A percentile compares a stretch with the other conserved stretches of the same genome.
Conservation (phyloP, 2,329 filamentous ascomycete genomes). For the Eutypa lata region DNA sequence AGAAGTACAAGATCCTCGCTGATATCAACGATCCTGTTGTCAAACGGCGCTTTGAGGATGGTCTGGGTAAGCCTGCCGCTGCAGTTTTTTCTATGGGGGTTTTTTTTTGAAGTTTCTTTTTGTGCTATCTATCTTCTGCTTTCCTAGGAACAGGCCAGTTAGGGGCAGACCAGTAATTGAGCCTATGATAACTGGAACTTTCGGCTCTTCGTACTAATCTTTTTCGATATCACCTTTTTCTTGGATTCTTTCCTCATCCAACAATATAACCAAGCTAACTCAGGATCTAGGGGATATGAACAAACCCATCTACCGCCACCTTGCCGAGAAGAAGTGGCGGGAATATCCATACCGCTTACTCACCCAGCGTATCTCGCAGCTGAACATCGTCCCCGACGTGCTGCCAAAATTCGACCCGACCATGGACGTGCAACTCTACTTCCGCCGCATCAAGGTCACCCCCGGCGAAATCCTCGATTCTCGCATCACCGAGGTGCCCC, state of each 20-base stretch:
- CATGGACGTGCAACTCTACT: conserved; percentile 78
- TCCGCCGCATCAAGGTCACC: conserved; percentile 65
- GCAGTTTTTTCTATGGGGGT: conserved; percentile 6
- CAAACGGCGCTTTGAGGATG: conserved; percentile 92
- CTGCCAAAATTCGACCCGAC: conserved; percentile 75
- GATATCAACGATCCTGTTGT: conserved; percentile 95
- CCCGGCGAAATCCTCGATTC: conserved; percentile 80
- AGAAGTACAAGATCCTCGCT: conserved; percentile 80
- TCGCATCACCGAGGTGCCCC: conserved; percentile 66
- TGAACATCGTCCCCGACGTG: conserved; percentile 85
- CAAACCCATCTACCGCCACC: conserved; percentile 91
- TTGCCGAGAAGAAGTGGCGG: conserved; percentile 86
- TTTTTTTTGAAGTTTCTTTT: conserved; percentile 2
- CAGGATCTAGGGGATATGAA: conserved; percentile 74
- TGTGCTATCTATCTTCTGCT: neutral
- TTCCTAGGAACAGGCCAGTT: neutral
- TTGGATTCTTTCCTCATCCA: too few relatives aligned
- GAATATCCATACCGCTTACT: conserved; percentile 76
- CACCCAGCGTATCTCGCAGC: conserved; percentile 80
- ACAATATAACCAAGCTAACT: too few relatives aligned
- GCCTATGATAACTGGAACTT: too few relatives aligned
- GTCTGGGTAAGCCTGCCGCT: conserved; percentile 77
- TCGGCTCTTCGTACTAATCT: too few relatives aligned
- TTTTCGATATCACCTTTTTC: too few relatives aligned
- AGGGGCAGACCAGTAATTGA: too few relatives aligned